Conservation (phyloP, 1,139 yeast species). For the Hyphopichia burtonii region DNA sequence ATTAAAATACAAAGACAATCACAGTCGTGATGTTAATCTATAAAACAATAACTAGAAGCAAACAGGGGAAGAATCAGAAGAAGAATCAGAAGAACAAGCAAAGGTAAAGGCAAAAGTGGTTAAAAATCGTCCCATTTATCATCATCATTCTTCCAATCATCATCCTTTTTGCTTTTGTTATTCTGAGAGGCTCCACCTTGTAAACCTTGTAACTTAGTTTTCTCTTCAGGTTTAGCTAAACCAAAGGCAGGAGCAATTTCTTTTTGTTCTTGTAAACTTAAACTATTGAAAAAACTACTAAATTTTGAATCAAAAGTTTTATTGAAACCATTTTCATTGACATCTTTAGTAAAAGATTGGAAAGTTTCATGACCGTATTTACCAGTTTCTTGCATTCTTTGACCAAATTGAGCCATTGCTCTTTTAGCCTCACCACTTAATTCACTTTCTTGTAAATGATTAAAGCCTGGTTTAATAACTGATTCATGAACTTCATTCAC, state of each 20-base stretch:
- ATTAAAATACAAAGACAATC: no score
- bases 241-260: conserved; percentile 71
- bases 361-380: conserved; percentile 66
- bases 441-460: conserved; percentile 79
- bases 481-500: conserved; percentile 82
- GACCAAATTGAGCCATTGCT: conserved; percentile 96
- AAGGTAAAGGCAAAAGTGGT: neutral
- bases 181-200: conserved; percentile 31
- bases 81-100: neutral
- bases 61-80: no score
- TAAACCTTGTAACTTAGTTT: conserved; percentile 56
- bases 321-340: conserved; percentile 32
- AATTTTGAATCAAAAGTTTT: conserved; percentile 46
- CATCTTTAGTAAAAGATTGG: conserved; percentile 56
- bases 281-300: conserved; percentile 53
- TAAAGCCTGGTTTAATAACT: conserved; percentile 85
- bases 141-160: conserved; percentile 22
- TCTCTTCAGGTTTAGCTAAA: conserved; percentile 55
- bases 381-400: conserved; percentile 88
- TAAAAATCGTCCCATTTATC: conserved; percentile 50
- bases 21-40: no score
- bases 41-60: no score
- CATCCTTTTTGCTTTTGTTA: conserved; percentile 19
- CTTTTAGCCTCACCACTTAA: conserved; percentile 75
- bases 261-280: conserved; percentile 25